Percentiles rank a stretch among this genome's conserved stretches.
Evolutionary conservation across 1,284 basidiomycete genomes (phyloP).

Genomic region (Ustilago curta): DNA sequence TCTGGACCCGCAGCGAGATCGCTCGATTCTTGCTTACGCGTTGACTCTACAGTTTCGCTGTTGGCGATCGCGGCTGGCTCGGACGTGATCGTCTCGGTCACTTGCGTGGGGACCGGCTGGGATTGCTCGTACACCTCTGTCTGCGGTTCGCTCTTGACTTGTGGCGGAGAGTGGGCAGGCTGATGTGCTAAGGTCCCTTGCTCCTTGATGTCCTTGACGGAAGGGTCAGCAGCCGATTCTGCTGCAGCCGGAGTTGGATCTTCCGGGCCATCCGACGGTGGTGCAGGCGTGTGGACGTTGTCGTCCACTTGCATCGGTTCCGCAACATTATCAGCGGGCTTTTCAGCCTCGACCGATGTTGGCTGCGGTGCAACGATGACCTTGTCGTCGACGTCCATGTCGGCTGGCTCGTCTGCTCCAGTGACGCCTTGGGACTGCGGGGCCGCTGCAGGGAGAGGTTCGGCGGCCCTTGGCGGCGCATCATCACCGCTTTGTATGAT

Average conservation of each 20-base stretch:
- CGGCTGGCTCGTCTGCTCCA: constrained; percentile 10
- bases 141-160: constrained; percentile 25
- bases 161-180: neutral
- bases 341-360: neutral
- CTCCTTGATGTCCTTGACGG: neutral
- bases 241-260: neutral
- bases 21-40: neutral
- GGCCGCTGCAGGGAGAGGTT: neutral
- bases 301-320: constrained; percentile 39
- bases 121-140: constrained; percentile 6
- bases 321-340: constrained; percentile 5
- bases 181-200: neutral
- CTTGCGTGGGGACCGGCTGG: neutral
- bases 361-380: neutral
- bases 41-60: neutral
- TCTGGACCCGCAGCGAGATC: neutral
- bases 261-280: constrained; percentile 23
- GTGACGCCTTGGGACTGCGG: neutral
- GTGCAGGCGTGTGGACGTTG: constrained; percentile 30
- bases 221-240: neutral
- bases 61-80: neutral
- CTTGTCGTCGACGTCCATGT: constrained; percentile 38
- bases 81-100: neutral
- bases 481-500: neutral
- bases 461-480: neutral